A percentile compares a stretch with the other conserved stretches of the same genome.
Evolutionary conservation across 257 asterid genomes (phyloP).

Genomic region (Buddleja alternifolia): DNA sequence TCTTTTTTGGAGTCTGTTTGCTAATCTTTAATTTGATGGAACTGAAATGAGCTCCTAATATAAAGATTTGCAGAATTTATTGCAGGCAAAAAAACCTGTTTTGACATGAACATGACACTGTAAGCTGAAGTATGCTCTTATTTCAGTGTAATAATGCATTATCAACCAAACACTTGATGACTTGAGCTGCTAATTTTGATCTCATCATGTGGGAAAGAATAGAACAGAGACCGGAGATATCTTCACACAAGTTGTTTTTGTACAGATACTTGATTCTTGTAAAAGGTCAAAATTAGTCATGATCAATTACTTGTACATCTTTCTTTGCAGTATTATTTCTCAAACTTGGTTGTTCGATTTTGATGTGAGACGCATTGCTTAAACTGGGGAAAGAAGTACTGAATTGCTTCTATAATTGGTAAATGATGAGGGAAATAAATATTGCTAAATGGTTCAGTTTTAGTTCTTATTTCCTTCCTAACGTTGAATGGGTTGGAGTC

Average conservation of each 20-base stretch:
- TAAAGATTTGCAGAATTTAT: not conserved
- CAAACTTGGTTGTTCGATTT: conserved; percentile 14
- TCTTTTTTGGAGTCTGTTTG: too few relatives aligned
- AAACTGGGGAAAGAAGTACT: not conserved
- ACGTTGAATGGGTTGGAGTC: too few relatives aligned
- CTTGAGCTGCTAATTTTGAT: too few relatives aligned
- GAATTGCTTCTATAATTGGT: too few relatives aligned
- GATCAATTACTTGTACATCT: conserved; percentile 22
- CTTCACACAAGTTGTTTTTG: conserved; percentile 20
- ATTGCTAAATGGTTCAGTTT: not conserved
- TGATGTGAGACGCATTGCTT: conserved; percentile 1
- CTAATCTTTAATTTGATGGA: too few relatives aligned
- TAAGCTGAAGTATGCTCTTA: conserved; percentile 10
- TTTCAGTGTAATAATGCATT: not conserved
- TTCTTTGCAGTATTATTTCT: conserved; percentile 1
- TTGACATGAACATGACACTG: not conserved
- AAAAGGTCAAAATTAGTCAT: conserved; percentile 7
- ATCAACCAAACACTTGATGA: too few relatives aligned
- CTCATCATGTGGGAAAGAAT: too few relatives aligned
- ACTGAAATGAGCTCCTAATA: too few relatives aligned
- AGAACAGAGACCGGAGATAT: not conserved
- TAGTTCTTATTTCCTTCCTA: too few relatives aligned
- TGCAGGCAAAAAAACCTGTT: not conserved
- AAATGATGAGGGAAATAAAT: not conserved
- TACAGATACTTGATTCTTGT: conserved; percentile 27